A percentile compares a stretch with the other conserved stretches of the same genome.
These are phyloP conservation scores for Knoxia roxburghii DNA, from an alignment of 257 asterid genomes.

Conservation along the genomic window DNA sequence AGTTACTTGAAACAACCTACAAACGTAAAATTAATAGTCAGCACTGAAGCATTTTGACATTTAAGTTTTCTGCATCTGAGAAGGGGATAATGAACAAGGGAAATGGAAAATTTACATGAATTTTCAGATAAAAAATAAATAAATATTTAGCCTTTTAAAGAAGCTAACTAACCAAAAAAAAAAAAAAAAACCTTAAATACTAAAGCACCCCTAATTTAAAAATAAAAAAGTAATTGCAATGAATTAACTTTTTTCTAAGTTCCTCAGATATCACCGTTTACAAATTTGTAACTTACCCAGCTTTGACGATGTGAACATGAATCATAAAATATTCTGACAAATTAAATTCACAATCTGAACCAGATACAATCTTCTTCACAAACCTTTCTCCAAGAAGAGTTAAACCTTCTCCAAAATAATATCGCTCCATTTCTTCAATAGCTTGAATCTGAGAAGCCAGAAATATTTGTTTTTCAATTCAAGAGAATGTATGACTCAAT, in stretches of 20 bases:
- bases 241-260: background rate
- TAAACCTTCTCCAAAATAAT: conserved; percentile 90
- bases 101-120: background rate
- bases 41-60: conserved; percentile 1
- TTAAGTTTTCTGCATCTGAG: background rate
- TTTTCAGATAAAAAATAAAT: background rate
- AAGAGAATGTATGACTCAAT: background rate
- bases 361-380: conserved; percentile 18
- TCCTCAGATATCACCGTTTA: background rate
- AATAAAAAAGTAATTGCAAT: background rate
- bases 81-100: background rate
- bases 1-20: conserved; percentile 94
- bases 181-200: background rate
- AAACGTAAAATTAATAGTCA: conserved; percentile 28
- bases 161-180: background rate
- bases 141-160: background rate
- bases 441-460: conserved; percentile 53
- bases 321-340: too few species aligned
- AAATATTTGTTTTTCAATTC: conserved; percentile 3
- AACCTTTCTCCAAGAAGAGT: conserved; percentile 83
- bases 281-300: background rate
- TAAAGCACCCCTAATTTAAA: background rate
- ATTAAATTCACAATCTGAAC: background rate
- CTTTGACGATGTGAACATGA: background rate
- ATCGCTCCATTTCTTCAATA: conserved; percentile 41